These are phyloP conservation scores for Myriosclerotinia duriaeana DNA, from an alignment of 2,329 filamentous ascomycete genomes.

Conservation along the genomic window DNA sequence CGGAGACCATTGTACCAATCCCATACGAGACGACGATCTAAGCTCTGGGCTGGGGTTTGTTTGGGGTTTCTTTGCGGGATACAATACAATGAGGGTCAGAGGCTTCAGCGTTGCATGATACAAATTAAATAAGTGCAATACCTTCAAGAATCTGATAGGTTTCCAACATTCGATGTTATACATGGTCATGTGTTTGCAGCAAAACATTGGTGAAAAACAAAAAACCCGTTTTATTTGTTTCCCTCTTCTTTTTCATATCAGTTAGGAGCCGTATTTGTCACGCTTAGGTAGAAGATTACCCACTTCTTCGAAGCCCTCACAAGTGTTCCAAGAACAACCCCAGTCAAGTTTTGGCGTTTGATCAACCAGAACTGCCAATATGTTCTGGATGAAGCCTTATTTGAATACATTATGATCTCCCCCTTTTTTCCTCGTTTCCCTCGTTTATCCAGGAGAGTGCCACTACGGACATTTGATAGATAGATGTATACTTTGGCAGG, in stretches of 20 bases:
- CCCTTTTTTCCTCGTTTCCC: not conserved
- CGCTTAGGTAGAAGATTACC: conserved; percentile 34
- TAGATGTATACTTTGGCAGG: too few species aligned
- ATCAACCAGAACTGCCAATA: conserved; percentile 11
- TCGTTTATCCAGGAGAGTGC: too few species aligned
- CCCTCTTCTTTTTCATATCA: not conserved
- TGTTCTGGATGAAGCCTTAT: conserved; percentile 17
- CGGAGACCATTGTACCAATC: conserved; percentile 87
- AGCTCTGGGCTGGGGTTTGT: conserved; percentile 36
- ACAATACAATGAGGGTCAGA: conserved; percentile 34
- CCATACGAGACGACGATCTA: conserved; percentile 99
- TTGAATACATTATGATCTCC: conserved; percentile 9
- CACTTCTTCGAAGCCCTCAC: conserved; percentile 37
- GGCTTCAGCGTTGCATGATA: conserved; percentile 40
- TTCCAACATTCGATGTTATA: conserved; percentile 7
- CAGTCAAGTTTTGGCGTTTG: conserved; percentile 13
- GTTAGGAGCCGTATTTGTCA: conserved; percentile 37
- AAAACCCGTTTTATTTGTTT: not conserved
- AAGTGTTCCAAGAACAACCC: conserved; percentile 36
- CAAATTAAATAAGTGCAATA: conserved; percentile 38
- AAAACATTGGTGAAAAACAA: conserved; percentile 1
- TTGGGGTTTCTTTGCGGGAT: conserved; percentile 41
- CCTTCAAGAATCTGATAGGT: conserved; percentile 36
- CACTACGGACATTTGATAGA: not conserved
- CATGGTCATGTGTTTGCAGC: conserved; percentile 14